Base-by-base conservation (phyloP, 1,139 yeast species). In the Scheffersomyces parashehatae region DNA sequence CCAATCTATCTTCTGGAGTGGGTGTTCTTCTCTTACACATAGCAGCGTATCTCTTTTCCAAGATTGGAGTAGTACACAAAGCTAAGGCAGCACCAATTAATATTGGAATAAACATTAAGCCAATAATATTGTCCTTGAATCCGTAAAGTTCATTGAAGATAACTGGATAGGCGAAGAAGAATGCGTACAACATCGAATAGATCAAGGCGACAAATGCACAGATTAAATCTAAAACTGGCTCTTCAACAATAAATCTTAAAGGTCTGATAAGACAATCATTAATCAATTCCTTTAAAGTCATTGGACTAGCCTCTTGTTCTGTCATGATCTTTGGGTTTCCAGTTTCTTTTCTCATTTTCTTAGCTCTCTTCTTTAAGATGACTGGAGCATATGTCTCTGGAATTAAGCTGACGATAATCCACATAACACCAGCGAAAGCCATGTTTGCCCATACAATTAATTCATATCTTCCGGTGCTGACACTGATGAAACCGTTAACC, bases 341-440 rank as follows among this genome's bases (percentile, higher is more conserved):
- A 8, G 95, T 85, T 65, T 86, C 87, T 59, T 82, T 78, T 73
- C 97, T 79, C 58, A 88, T 61, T 52, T 64, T 76, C 54, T 69
- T 68, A 35, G 97, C 97, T 60, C 89, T 79, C 37, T 65, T 74
- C 62, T 86, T 88, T 55, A 89, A 73, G 45, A 89, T 88, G 5
- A 84, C 89, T 4, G 97, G 97, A 2, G 96, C 91, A 64, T 86
- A 89, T 24, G 97, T 90, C 70, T 90, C 97, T 8, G 96, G 97
- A 34, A 89, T 77, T 15, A 74, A 53, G 12, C 81, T 63, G 28
- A 84, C 74, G 26, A 77, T 49, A 26, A 88, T 71, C 86, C 93
- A 85, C 81, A 85, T 82, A 1, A 81, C 79, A 48, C 96, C 97
- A 2, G 93, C 88, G 65, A 89, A 88, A 2, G 93, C 96, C 88